phyloP scores from a whole-genome alignment of 2,329 filamentous ascomycete genomes.

The Metarhizium anisopliae region DNA sequence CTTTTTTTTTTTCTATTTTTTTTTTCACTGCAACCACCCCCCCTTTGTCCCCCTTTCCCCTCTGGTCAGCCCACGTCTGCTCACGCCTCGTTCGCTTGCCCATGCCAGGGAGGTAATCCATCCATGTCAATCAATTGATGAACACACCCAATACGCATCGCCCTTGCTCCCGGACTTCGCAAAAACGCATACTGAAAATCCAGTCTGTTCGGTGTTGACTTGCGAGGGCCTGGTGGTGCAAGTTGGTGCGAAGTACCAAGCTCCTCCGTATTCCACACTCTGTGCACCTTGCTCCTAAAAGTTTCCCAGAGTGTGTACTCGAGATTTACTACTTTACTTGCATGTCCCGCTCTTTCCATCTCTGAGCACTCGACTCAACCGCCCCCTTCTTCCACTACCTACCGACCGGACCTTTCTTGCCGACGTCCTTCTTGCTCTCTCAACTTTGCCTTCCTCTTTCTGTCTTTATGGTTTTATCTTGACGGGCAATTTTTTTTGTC shows the following conservation, averaged over 20 bases:
- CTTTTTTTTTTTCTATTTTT: background rate
- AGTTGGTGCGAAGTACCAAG: background rate
- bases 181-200: conserved; percentile 2
- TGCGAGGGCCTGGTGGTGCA: background rate
- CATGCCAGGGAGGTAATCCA: conserved; percentile 2
- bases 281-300: background rate
- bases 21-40: background rate
- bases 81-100: background rate
- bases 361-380: conserved; percentile 2
- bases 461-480: background rate
- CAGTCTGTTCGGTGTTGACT: background rate
- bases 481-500: background rate
- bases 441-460: background rate
- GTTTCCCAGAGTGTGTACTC: background rate
- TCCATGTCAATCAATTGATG: conserved; percentile 11
- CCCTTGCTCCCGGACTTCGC: conserved; percentile 4
- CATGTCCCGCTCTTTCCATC: conserved; percentile 6
- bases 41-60: background rate
- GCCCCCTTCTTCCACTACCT: background rate
- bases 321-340: conserved; percentile 4
- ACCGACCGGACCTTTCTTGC: background rate
- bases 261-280: background rate
- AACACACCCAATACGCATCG: conserved; percentile 4
- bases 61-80: background rate
- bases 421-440: background rate